These are phyloP conservation scores for Globisporangium cystogenes DNA, from an alignment of 352 stramenopile genomes.

Conservation along the genomic window DNA sequence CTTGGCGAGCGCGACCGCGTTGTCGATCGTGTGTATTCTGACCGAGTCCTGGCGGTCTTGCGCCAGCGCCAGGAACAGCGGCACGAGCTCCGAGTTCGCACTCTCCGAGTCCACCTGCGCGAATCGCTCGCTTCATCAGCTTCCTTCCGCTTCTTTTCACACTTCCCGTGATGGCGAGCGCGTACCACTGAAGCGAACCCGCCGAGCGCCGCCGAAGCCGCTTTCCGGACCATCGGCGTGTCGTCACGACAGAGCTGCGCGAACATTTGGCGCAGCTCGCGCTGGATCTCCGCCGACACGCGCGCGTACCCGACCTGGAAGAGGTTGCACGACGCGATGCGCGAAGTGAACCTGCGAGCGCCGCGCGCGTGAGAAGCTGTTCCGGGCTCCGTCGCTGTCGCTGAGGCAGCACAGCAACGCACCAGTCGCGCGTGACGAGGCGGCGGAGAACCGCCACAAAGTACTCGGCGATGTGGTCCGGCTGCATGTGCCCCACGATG, in stretches of 20 bases:
- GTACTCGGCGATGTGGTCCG: conserved; percentile 82
- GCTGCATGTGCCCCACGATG: conserved; percentile 84
- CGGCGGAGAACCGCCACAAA: conserved; percentile 92
- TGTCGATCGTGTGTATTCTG: conserved; percentile 96
- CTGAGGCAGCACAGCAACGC: conserved; percentile 32
- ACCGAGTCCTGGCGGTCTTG: conserved; percentile 96
- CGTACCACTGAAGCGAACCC: conserved; percentile 69
- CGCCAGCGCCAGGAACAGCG: conserved; percentile 77
- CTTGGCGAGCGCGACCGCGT: conserved; percentile 92
- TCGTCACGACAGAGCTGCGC: conserved; percentile 93
- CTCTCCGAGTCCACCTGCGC: conserved; percentile 54
- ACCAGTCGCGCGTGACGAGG: conserved; percentile 96
- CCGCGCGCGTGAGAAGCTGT: neutral
- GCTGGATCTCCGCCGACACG: conserved; percentile 54
- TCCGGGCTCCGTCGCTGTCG: neutral
- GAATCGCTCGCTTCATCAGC: neutral
- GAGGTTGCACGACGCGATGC: conserved; percentile 79
- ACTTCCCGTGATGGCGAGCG: neutral
- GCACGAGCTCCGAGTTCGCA: conserved; percentile 71
- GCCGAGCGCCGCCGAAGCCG: conserved; percentile 87
- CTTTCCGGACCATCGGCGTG: conserved; percentile 96
- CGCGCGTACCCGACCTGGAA: conserved; percentile 70
- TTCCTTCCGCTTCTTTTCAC: neutral
- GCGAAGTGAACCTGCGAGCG: conserved; percentile 59
- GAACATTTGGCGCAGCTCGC: conserved; percentile 90